Percentiles rank a stretch among this genome's conserved stretches.
These are phyloP conservation scores for Onygenales sp. DNA, from an alignment of 2,329 filamentous ascomycete species.

Conservation along the genomic window DNA sequence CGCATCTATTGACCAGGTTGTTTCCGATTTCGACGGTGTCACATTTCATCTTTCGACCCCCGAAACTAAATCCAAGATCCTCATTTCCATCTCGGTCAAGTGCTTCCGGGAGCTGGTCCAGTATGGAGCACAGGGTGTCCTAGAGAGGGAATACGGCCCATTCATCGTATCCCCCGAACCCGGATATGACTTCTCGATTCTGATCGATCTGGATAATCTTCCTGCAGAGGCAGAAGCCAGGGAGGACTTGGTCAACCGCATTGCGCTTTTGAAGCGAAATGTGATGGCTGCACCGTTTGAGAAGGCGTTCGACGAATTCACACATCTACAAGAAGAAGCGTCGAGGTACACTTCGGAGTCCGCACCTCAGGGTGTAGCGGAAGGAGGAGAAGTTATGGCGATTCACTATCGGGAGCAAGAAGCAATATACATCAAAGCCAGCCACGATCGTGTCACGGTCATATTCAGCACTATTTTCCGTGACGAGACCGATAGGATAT, in stretches of 20 bases:
- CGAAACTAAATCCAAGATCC: constrained; percentile 84
- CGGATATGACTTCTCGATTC: constrained; percentile 92
- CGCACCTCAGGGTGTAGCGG: constrained; percentile 78
- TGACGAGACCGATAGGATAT: constrained; percentile 95
- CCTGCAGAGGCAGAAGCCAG: constrained; percentile 75
- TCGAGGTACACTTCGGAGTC: constrained; percentile 89
- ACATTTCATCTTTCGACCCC: constrained; percentile 98
- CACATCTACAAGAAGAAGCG: constrained; percentile 74
- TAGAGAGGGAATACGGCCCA: constrained; percentile 87
- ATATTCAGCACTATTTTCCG: constrained; percentile 98
- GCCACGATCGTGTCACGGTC: constrained; percentile 92
- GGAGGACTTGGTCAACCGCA: constrained; percentile 76
- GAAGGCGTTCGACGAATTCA: constrained; percentile 89
- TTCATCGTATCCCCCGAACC: constrained; percentile 82
- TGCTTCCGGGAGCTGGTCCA: constrained; percentile 87
- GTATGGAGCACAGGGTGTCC: constrained; percentile 84
- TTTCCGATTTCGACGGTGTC: constrained; percentile 98
- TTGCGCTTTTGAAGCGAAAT: constrained; percentile 92
- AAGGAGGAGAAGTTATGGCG: constrained; percentile 87
- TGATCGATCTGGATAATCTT: constrained; percentile 79
- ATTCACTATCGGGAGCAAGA: constrained; percentile 99
- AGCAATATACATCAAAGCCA: constrained; percentile 97
- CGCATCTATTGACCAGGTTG: constrained; percentile 89
- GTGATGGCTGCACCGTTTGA: constrained; percentile 98
- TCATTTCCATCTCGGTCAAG: constrained; percentile 88